Evolutionary conservation across 257 asterid species (phyloP).

Genomic region (Salvia miltiorrhiza): DNA sequence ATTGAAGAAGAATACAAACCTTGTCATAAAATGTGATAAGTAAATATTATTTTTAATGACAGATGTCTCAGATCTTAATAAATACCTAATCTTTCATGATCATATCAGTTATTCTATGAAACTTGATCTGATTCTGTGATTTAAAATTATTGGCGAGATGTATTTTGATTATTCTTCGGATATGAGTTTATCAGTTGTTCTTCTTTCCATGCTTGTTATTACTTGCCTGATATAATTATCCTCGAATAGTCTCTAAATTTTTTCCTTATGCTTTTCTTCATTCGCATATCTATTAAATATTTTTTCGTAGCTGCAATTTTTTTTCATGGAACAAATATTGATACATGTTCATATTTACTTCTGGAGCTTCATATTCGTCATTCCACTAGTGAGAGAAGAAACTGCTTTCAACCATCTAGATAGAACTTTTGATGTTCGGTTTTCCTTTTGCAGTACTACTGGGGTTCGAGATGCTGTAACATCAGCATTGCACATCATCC

Average conservation of each 20-base stretch:
- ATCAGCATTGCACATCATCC: conserved; percentile 89
- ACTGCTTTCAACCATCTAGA: conserved; percentile 7
- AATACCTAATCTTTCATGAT: not conserved
- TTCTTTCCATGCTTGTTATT: not conserved
- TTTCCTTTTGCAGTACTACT: conserved; percentile 75
- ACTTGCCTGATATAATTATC: not conserved
- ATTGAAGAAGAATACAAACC: not conserved
- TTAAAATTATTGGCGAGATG: not conserved
- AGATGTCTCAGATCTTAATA: not conserved
- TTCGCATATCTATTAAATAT: not conserved
- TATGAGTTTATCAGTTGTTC: not conserved
- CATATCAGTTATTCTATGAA: not conserved
- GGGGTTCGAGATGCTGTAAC: conserved; percentile 95
- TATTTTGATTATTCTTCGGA: not conserved
- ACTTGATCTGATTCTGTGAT: not conserved
- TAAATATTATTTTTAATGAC: not conserved
- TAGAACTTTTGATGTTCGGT: not conserved
- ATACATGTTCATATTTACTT: not conserved
- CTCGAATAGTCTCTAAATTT: not conserved
- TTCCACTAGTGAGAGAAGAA: not conserved
- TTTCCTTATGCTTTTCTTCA: conserved; percentile 1
- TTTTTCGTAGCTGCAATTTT: not conserved
- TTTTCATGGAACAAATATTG: not conserved
- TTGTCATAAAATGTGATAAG: not conserved
- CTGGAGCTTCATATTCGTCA: not conserved